Conservation (phyloP, 1,284 basidiomycete genomes). For the Dichomitus squalens region DNA sequence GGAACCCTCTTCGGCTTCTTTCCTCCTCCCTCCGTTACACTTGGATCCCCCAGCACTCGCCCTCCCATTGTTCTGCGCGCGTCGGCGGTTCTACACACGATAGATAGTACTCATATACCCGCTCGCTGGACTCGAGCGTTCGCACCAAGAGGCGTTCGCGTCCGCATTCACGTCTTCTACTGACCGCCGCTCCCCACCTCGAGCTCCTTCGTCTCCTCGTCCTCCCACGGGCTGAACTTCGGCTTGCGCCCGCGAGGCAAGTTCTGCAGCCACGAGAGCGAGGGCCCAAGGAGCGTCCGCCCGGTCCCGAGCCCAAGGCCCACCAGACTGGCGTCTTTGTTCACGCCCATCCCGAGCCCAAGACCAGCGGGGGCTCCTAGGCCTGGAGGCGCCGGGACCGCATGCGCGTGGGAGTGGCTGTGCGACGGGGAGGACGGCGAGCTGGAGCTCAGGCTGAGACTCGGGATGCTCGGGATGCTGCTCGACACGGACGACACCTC, state of each 20-base stretch:
- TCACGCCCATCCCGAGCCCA: neutral
- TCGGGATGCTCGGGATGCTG: slow-evolving; percentile 4
- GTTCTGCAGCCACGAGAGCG: slow-evolving; percentile 35
- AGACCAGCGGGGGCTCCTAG: neutral
- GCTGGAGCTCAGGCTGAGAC: slow-evolving; percentile 47
- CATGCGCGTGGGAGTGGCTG: slow-evolving; percentile 38
- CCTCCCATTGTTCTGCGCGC: neutral
- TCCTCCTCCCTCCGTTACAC: neutral
- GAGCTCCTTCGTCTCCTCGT: slow-evolving; percentile 29
- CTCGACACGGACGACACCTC: slow-evolving; percentile 49
- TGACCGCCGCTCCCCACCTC: slow-evolving; percentile 14
- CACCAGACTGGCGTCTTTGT: neutral
- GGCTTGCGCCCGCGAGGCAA: slow-evolving; percentile 35
- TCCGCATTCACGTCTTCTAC: slow-evolving; percentile 1
- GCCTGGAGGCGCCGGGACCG: slow-evolving; percentile 12
- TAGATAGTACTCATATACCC: neutral
- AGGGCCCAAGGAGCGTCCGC: slow-evolving; percentile 26
- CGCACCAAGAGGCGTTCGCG: neutral
- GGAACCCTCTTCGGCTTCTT: slow-evolving; percentile 1
- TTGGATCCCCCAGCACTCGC: neutral
- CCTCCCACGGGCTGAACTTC: slow-evolving; percentile 42
- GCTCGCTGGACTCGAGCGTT: neutral
- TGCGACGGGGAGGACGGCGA: slow-evolving; percentile 63
- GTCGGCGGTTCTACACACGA: neutral
- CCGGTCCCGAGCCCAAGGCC: slow-evolving; percentile 15